Evolutionary conservation across 2,329 filamentous ascomycete species (phyloP), one percentile per base, ranked within the genome.

Genomic region (Colletotrichum lentis): DNA sequence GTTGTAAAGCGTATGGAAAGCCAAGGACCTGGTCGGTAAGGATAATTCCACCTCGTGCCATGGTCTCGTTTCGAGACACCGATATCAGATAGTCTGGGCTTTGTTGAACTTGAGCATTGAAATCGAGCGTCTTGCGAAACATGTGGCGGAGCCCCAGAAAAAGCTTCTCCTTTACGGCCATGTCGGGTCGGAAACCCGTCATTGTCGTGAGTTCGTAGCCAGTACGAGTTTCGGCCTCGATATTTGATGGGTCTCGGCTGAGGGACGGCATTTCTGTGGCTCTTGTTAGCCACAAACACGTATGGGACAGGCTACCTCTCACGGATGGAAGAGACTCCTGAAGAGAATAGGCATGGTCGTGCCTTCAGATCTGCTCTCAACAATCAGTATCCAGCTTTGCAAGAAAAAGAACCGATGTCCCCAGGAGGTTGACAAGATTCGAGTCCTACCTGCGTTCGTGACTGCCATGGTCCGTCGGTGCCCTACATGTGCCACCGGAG

Each of bases 141-240:
- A 20, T 27, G 10, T 31, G 18, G 10, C 46, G 27, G 10, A 57
- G 2, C 6, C 66, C 66, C 11, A 56, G 20, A 2, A 35, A 22
- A 16, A 69, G 55, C 37, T 57, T 69, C 18, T 69, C 62, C 35
- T 47, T 44, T 10, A 62, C 52, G 10, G 20, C 60, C 50, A 66
- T 61, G n/a, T 41, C 24, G 7, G 43, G 11, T 18, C n/a, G 43
- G 27, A 67, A 57, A 4, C 18, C 39, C 6, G 56, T 11, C 37
- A 56, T 56, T 22, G 31, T 57, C 16, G 60, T 46, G 5, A 67
- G 50, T 5, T 50, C 18, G 22, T 31, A 14, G 37, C 24, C 31
- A 12, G 50, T 43, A 5, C 39, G 11, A n/a, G 46, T 24, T 14
- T 57, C 22, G 22, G 14, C 6, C 20, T 47, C 14, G 18, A 43